A percentile compares a stretch with the other conserved stretches of the same genome.
Evolutionary conservation across 2,329 filamentous ascomycete genomes (phyloP).

Genomic region (Curvularia eragrostidis): DNA sequence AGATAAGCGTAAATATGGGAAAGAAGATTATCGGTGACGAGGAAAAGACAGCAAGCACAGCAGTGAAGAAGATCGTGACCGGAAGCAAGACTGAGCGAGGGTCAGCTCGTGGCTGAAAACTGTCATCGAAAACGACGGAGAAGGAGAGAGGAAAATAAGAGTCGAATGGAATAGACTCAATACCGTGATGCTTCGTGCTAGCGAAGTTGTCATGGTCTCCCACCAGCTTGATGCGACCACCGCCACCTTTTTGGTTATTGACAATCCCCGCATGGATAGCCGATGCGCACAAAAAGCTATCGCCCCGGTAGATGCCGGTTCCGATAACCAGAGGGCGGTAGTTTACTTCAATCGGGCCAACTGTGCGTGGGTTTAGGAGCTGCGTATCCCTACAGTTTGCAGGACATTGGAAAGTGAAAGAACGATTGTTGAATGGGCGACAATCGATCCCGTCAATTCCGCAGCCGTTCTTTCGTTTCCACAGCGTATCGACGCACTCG

Average conservation of each 20-base stretch:
- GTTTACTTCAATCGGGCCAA: constrained; percentile 69
- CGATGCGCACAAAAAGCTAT: constrained; percentile 86
- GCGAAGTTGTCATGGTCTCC: constrained; percentile 70
- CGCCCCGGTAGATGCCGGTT: constrained; percentile 78
- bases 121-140: constrained; percentile 70
- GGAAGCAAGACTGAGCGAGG: constrained; percentile 80
- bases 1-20: constrained; percentile 78
- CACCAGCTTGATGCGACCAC: constrained; percentile 76
- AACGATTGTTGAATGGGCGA: constrained; percentile 72
- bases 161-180: constrained; percentile 78
- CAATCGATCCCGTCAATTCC: constrained; percentile 76
- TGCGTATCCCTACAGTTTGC: constrained; percentile 70
- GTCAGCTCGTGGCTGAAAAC: constrained; percentile 70
- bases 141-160: constrained; percentile 89
- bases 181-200: constrained; percentile 70
- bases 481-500: constrained; percentile 73
- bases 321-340: constrained; percentile 64
- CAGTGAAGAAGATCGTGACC: constrained; percentile 77
- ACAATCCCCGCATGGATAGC: constrained; percentile 84
- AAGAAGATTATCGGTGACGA: constrained; percentile 80
- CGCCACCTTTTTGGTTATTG: constrained; percentile 73
- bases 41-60: constrained; percentile 77
- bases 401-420: constrained; percentile 76
- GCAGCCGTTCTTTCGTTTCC: constrained; percentile 72
- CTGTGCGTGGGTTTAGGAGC: constrained; percentile 73